Base-by-base conservation (phyloP, 2,329 filamentous ascomycete species). In the Claviceps spartinae region DNA sequence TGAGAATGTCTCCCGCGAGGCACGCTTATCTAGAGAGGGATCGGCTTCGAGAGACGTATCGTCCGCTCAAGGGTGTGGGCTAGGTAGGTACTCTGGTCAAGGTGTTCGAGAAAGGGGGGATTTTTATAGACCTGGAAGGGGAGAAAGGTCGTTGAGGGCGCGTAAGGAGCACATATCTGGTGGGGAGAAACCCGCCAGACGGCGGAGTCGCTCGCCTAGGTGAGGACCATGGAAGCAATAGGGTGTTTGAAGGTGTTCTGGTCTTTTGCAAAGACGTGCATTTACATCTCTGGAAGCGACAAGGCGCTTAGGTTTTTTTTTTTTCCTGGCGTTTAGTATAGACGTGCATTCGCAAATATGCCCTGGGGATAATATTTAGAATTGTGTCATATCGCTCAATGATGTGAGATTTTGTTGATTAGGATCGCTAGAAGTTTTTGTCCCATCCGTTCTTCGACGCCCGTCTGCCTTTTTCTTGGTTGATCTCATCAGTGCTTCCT, bases 51-150 rank as follows among this genome's bases (percentile, higher is more conserved):
- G 47, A 20, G 24, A 22, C 16, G 3, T 16, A 22, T 24, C 20
- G 13, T 37, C 4, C 1, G 36, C 5, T 6, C 22, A 16, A 16
- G 46, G n/a, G n/a, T 37, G 18, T 8, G 24, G 16, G 13, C 14
- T 38, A n/a, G 24, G 14, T 4, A 13, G 38, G 34, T 11, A 46
- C n/a, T 5, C 16, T 26, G 38, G 13, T 11, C 43, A 42, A 16
- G 11, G 43, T n/a, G 14, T 22, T 18, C 4, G 34, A 30, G 47
- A 50, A 41, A 56, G 50, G n/a, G 62, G 60, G 3, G 63, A 65
- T 41, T 63, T 57, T 51, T 65, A 65, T 44, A 57, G 61, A 8
- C 61, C 63, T 13, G 13, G n/a, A 44, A 46, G 49, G 34, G 16
- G 37, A 40, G 30, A n/a, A 8, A 30, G 26, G 18, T 30, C 36